phyloP scores from a whole-genome alignment of 768 basidiomycete genomes.

The Dentipellis fragilis region DNA sequence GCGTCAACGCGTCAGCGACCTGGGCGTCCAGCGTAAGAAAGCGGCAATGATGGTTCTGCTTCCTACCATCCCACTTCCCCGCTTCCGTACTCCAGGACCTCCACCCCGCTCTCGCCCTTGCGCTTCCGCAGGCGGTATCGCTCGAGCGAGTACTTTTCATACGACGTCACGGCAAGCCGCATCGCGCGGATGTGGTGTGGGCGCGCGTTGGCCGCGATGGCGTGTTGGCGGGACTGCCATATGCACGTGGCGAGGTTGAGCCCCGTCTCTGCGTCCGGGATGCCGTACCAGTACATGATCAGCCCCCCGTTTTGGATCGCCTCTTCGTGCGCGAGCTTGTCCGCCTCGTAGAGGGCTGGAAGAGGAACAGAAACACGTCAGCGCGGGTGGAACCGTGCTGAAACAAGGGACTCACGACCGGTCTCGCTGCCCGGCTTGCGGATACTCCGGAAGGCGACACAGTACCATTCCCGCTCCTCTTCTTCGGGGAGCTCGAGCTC shows the following conservation, averaged over 20 bases:
- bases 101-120: slow-evolving; percentile 45
- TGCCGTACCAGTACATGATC: slow-evolving; percentile 91
- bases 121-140: slow-evolving; percentile 64
- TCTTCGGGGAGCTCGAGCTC: slow-evolving; percentile 56
- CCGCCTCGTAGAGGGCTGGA: slow-evolving; percentile 82
- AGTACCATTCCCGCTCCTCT: slow-evolving; percentile 84
- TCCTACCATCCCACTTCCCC: slow-evolving; percentile 62
- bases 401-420: slow-evolving; percentile 31
- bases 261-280: slow-evolving; percentile 63
- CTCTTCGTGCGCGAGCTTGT: slow-evolving; percentile 84
- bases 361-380: slow-evolving; percentile 6
- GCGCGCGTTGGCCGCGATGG: slow-evolving; percentile 66
- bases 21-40: neutral
- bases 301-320: slow-evolving; percentile 84
- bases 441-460: slow-evolving; percentile 80
- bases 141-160: slow-evolving; percentile 72
- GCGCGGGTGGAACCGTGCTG: neutral
- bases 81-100: slow-evolving; percentile 48
- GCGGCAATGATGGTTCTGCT: neutral
- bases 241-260: slow-evolving; percentile 93
- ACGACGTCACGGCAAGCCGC: slow-evolving; percentile 65
- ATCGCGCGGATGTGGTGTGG: slow-evolving; percentile 80
- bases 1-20: neutral
- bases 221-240: slow-evolving; percentile 85
- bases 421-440: slow-evolving; percentile 65